Conservation (phyloP, 345 rosid species). For the Populus pruinosa region DNA sequence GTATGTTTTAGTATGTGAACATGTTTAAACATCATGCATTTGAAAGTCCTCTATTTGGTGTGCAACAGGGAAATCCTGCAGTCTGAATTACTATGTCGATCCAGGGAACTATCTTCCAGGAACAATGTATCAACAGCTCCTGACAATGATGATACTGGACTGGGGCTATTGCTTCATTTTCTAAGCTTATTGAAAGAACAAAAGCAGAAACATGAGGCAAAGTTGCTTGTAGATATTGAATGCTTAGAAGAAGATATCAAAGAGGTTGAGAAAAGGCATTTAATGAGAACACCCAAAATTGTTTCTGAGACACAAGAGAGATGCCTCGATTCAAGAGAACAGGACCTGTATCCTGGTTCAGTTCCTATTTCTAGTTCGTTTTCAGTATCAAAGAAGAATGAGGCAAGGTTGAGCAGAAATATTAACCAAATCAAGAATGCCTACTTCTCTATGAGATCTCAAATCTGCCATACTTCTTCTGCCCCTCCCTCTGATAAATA, state of each 20-base stretch:
- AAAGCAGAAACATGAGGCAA: slow-evolving; percentile 5
- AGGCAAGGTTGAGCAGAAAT: slow-evolving; percentile 45
- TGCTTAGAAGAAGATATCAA: slow-evolving; percentile 20
- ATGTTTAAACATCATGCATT: not conserved
- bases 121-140: not conserved
- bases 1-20: not conserved
- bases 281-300: slow-evolving; percentile 27
- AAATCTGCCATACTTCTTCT: slow-evolving; percentile 33
- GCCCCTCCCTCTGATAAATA: not conserved
- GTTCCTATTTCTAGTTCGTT: slow-evolving; percentile 18
- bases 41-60: not conserved
- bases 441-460: slow-evolving; percentile 71
- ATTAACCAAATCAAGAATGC: slow-evolving; percentile 64
- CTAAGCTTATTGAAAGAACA: slow-evolving; percentile 1
- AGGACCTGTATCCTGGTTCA: slow-evolving; percentile 8
- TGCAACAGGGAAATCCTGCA: slow-evolving; percentile 20
- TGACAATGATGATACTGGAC: slow-evolving; percentile 7
- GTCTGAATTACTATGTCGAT: slow-evolving; percentile 8
- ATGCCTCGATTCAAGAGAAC: slow-evolving; percentile 23
- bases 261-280: slow-evolving; percentile 25
- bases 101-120: not conserved
- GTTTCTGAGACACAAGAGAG: slow-evolving; percentile 19
- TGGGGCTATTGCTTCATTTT: slow-evolving; percentile 10
- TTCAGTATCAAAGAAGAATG: slow-evolving; percentile 9
- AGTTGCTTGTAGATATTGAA: slow-evolving; percentile 11